Base-by-base conservation (phyloP, 176 grass and related monocot genomes). In the Musa beccarii region DNA sequence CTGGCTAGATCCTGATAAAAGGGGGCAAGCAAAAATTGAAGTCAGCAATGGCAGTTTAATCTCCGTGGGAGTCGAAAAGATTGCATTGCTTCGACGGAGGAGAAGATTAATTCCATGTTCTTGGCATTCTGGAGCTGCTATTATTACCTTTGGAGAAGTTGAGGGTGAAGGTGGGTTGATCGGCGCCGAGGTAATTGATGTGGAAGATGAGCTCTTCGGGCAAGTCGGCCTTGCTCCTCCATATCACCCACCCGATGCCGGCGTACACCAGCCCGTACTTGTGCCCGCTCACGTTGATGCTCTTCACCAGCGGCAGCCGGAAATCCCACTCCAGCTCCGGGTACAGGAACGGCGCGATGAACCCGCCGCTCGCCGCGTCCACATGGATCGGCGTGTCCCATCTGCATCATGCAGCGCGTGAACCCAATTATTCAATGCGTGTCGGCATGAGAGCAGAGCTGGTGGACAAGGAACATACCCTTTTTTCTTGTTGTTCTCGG, bases 191-290 rank as follows among this genome's bases (percentile, higher is more conserved):
- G 83, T 99, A 99, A 78, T 99, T 99, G 84, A 99, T 99, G 83
- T 94, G 95, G 78, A 99, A 99, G 78, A 99, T 82, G 69, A 99
- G 95, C 78, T 99, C 95, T 4, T 99, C 95, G 0, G 95, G 95
- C 12, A 99, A 81, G 80, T 99, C 90, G 68, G 80, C 95, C 88
- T 89, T 99, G 88, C 20, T 89, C 63, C 95, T 78, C 95, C 95
- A 99, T 59, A 99, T 63, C 78, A 80, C 80, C 95, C 95, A 99
- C 13, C 95, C 95, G 24, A 99, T 94, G 53, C 95, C 95, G 53
- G 95, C 88, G 76, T 99, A 99, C n/a, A 99, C 95, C 10, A 99
- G 95, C 17, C 95, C 95, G 53, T 99, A 99, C 72, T 99, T 99
- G 81, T 99, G 95, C 9, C 95, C 95, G 59, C 95, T 99, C 17